Evolutionary conservation across 768 basidiomycete genomes (phyloP), one percentile per base, ranked within the genome.

Genomic region (Amanita rimosa): DNA sequence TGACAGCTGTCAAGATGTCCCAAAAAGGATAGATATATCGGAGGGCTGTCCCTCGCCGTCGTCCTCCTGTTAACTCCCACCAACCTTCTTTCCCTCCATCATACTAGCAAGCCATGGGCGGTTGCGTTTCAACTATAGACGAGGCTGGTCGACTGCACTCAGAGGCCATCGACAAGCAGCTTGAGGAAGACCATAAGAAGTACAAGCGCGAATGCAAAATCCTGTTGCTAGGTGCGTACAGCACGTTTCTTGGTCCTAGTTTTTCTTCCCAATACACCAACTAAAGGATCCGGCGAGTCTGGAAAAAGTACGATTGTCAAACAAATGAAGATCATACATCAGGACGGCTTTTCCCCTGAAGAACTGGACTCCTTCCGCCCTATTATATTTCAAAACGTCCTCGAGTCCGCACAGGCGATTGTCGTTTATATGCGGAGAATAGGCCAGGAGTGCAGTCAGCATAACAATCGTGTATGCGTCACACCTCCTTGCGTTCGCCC

Each of bases 321-420:
- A 62, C 94, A 98, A 65, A 96, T 98, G 93, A 96, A 95, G 74
- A 94, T 97, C 50, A 93, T 97, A 43, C 88, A 98, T 63, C 88
- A 95, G 63, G 81, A 83, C 53, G 94, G 94, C 10, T 98, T 92
- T 66, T 78, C 82, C 2, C 64, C 67, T 6, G 76, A 84, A 0
- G 92, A 96, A 62, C 78, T 91, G 22, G 71, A 82, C 52, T 73
- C 78, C 3, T 95, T 79, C 68, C 73, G 85, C 16, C 76, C 81
- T 0, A 82, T 83, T 26, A 81, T 98, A 42, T 91, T 85, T 66
- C 80, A 81, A 57, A 87, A 95, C 62, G 81, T 94, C 3, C 70
- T 95, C 52, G 94, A 97, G 54, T 87, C 83, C 4, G 92, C 88
- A 0, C 88, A 94, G 56, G 83, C 83, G 4, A 75, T 96, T 56